A percentile compares a stretch with the other conserved stretches of the same genome.
phyloP scores from a whole-genome alignment of 2,329 filamentous ascomycete species.

The Truncatella angustata region DNA sequence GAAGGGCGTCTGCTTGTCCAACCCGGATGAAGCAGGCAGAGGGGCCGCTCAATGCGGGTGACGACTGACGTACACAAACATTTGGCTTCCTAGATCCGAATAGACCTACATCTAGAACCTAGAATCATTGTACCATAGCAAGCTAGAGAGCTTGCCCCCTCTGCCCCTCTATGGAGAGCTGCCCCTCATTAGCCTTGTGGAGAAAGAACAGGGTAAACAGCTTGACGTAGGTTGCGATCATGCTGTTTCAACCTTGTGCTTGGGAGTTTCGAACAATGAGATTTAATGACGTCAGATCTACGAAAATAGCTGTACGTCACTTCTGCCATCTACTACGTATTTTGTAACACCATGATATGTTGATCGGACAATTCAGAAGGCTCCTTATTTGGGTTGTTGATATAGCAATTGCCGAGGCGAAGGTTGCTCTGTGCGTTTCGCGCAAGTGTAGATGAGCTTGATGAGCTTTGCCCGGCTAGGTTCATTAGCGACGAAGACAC shows the following conservation, averaged over 20 bases:
- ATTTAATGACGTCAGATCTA: not conserved
- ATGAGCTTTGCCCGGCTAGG: too few species aligned
- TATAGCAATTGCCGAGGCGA: too few species aligned
- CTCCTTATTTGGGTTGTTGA: too few species aligned
- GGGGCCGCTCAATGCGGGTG: not conserved
- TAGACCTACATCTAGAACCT: too few species aligned
- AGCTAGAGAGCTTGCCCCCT: not conserved
- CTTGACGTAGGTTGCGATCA: not conserved
- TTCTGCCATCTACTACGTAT: not conserved
- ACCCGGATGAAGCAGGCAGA: constrained; percentile 1
- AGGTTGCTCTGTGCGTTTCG: too few species aligned
- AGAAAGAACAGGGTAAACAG: not conserved
- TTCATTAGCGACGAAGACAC: too few species aligned
- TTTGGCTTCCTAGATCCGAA: not conserved
- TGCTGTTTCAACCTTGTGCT: not conserved
- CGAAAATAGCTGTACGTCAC: not conserved
- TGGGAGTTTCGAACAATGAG: not conserved
- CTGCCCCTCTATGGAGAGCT: not conserved
- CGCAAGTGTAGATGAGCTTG: too few species aligned
- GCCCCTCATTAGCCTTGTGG: constrained; percentile 2
- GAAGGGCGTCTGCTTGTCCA: not conserved
- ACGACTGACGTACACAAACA: constrained; percentile 2
- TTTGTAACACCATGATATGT: not conserved
- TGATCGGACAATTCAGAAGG: too few species aligned
- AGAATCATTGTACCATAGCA: too few species aligned